phyloP scores from a whole-genome alignment of 1,284 basidiomycete genomes.

The Ustilago xerochloae region DNA sequence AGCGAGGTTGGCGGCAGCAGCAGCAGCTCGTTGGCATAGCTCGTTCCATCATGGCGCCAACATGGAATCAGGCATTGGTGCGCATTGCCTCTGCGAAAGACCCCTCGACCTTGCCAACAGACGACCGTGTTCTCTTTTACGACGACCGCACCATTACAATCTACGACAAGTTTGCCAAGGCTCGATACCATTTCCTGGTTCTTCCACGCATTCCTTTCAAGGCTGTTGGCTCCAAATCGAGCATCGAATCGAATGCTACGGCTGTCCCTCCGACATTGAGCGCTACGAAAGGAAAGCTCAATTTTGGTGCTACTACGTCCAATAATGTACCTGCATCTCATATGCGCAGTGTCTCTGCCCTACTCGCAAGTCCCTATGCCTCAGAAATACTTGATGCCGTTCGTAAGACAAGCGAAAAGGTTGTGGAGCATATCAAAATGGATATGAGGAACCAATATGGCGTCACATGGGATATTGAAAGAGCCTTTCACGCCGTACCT shows the following conservation, averaged over 20 bases:
- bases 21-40: background rate
- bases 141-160: constrained; percentile 77
- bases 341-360: constrained; percentile 40
- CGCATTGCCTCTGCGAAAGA: constrained; percentile 36
- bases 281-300: constrained; percentile 44
- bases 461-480: constrained; percentile 48
- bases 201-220: constrained; percentile 51
- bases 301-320: constrained; percentile 30
- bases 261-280: constrained; percentile 13
- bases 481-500: constrained; percentile 86
- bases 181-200: constrained; percentile 54
- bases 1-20: background rate
- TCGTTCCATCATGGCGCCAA: constrained; percentile 2
- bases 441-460: constrained; percentile 78
- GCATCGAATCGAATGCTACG: background rate
- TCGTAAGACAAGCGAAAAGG: constrained; percentile 35
- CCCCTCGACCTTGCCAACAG: constrained; percentile 12
- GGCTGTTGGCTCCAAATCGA: background rate
- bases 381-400: constrained; percentile 44
- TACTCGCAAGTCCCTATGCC: constrained; percentile 56
- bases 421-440: constrained; percentile 74
- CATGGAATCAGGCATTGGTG: constrained; percentile 39
- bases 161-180: constrained; percentile 85
- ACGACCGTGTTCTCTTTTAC: constrained; percentile 75
- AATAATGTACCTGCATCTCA: constrained; percentile 46